A percentile compares a stretch with the other conserved stretches of the same genome.
Evolutionary conservation across 495 filamentous ascomycete species (phyloP).

Genomic region (Penicillium bovifimosum): DNA sequence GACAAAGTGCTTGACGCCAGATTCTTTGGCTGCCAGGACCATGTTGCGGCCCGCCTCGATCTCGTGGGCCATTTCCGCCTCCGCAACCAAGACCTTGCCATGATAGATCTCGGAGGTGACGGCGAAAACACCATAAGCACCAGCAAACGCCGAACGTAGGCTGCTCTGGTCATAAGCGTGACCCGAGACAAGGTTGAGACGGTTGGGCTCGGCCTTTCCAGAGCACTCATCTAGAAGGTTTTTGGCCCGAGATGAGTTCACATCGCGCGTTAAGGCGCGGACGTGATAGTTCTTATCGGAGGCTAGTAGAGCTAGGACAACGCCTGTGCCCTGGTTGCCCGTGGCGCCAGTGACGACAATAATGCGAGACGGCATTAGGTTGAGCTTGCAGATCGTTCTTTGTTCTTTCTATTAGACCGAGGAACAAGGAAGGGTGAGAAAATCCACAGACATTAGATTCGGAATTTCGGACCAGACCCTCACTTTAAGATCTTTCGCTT

Average conservation of each 20-base stretch:
- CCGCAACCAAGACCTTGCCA: conserved; percentile 6
- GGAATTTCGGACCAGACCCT: no score
- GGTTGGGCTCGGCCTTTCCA: background rate
- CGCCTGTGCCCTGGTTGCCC: conserved; percentile 40
- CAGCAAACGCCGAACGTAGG: conserved; percentile 23
- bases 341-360: conserved; percentile 45
- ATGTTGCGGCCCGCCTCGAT: conserved; percentile 28
- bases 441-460: no score
- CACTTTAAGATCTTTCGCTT: no score
- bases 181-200: conserved; percentile 6
- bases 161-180: conserved; percentile 22
- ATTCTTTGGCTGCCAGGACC: conserved; percentile 27
- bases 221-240: background rate
- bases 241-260: conserved; percentile 14
- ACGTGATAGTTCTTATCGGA: conserved; percentile 24
- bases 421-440: no score
- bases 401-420: no score
- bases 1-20: conserved; percentile 31
- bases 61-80: conserved; percentile 30
- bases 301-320: conserved; percentile 30
- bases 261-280: conserved; percentile 41
- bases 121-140: conserved; percentile 31
- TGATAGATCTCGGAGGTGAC: conserved; percentile 25
- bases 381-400: no score
- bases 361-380: no score